Evolutionary conservation across 768 basidiomycete species (phyloP), one percentile per base, ranked within the genome.

Genomic region (Naganishia randhawae): DNA sequence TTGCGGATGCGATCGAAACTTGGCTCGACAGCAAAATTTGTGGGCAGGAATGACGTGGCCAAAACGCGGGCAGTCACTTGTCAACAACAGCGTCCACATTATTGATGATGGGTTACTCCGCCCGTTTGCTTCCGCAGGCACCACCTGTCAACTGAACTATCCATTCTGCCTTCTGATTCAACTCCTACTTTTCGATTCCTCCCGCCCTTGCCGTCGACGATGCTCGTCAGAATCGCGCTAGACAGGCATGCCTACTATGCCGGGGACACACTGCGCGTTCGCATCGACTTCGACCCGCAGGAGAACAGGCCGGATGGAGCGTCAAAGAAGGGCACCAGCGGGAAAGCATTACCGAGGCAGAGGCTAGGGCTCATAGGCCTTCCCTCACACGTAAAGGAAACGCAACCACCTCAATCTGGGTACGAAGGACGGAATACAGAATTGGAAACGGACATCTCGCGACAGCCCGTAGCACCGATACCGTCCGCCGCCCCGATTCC

Each of bases 241-340:
- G 7, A 8, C 22, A 39, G 27, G 16, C 57, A 61, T 39, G 57
- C 57, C 57, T 61, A 61, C 57, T 41, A n/a, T 19, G 37, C 57
- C 37, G 57, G 57, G 22, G 57, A 61, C 17, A 31, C 31, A 3
- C 37, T 61, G 7, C 57, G 37, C 16, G 54, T 41, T 1, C 57
- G 37, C 16, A 22, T 61, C 37, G 31, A 61, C 22, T 41, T 61
- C 25, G 22, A 41, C 25, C 1, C 16, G 45, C n/a, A 48, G 19
- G 45, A 48, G 45, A n/a, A 3, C 11, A n/a, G 14, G 45, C n/a
- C 3, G 45, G 11, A 48, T 48, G 45, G 35, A 16, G 50, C 50
- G 27, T 25, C 9, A 31, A 17, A 35, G 32, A 33, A 9, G 33
- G 54, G n/a, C 3, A 33, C 16, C 10, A 17, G 37, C 16, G 32